phyloP scores from a whole-genome alignment of 2,329 filamentous ascomycete species.

The Didymella pinodella region DNA sequence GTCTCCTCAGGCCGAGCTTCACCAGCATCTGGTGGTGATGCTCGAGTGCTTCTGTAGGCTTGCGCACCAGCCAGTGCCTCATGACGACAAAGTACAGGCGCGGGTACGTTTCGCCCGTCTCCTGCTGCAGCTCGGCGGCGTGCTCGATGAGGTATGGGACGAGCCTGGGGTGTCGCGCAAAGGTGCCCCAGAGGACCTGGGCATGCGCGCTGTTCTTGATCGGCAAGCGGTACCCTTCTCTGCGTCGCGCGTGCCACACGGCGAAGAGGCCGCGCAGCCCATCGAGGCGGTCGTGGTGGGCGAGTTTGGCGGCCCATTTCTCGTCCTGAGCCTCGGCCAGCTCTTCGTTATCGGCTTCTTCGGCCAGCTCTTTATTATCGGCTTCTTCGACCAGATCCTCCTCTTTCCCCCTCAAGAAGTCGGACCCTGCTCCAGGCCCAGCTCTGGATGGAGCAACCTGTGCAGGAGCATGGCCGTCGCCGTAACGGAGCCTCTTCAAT shows the following conservation, averaged over 20 bases:
- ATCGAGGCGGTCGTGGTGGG: conserved; percentile 52
- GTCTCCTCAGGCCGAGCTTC: conserved; percentile 33
- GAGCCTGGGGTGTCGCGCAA: conserved; percentile 51
- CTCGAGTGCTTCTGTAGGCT: conserved; percentile 29
- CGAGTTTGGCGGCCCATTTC: conserved; percentile 54
- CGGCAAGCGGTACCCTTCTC: conserved; percentile 52
- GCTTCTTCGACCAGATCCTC: not conserved
- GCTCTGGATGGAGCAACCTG: not conserved
- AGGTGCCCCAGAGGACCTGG: conserved; percentile 56
- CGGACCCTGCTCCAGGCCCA: not conserved
- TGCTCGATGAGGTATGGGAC: conserved; percentile 52
- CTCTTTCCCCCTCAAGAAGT: conserved; percentile 18
- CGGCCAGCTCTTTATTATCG: conserved; percentile 17
- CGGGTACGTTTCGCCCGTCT: conserved; percentile 46
- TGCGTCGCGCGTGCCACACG: conserved; percentile 54
- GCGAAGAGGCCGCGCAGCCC: conserved; percentile 53
- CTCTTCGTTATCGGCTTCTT: conserved; percentile 21
- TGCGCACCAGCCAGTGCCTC: conserved; percentile 46
- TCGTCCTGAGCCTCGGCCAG: conserved; percentile 23
- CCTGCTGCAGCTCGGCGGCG: conserved; percentile 52
- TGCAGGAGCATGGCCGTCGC: conserved; percentile 18
- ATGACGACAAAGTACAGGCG: conserved; percentile 58
- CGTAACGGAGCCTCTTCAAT: conserved; percentile 20
- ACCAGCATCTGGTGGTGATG: conserved; percentile 39
- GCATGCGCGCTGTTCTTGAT: conserved; percentile 49